Evolutionary conservation across 306 rosid genomes (phyloP), one percentile per base, ranked within the genome.

Genomic region (Sphenostylis stenocarpa): DNA sequence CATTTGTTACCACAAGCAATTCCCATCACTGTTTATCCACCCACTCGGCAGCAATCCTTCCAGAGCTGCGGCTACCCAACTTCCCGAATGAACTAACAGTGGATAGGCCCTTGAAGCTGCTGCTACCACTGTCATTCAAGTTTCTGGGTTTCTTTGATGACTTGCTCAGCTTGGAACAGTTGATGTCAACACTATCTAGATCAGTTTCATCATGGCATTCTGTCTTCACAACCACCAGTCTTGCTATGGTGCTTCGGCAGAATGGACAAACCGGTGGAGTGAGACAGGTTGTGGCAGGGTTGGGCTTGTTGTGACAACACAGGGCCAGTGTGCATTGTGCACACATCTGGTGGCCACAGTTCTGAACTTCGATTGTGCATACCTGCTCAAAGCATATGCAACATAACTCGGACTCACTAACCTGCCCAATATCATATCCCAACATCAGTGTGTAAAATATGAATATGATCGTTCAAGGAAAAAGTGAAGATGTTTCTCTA

Each of bases 261-360:
- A 95, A 95, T 0, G 99, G 99, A 73, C 99, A 95, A 33, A 92
- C 99, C 0, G 97, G 99, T 1, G 97, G 92, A 7, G 79, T 95
- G 10, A 89, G 73, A 74, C 81, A 82, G 4, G 93, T 77, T 0
- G 99, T 95, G 15, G 88, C 47, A 0, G 97, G 97, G 84, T 96
- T 89, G 0, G 99, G 98, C 78, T 96, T 92, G 84, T 90, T 96
- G 88, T 96, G 91, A 90, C 97, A 93, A 82, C 98, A 96, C 14
- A 96, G 93, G 78, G 96, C 90, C 79, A 96, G 81, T 53, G 94
- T 91, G 86, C 99, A 95, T 56, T 95, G 97, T 20, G 99, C 97
- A 85, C 99, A 95, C 99, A 95, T 95, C 69, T 92, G 97, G 80
- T 95, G 98, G n/a, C 97, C 97, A 73, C 99, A 96, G 68, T 81